Conservation (phyloP, 331 rosid genomes). For the Malus hybrid region DNA sequence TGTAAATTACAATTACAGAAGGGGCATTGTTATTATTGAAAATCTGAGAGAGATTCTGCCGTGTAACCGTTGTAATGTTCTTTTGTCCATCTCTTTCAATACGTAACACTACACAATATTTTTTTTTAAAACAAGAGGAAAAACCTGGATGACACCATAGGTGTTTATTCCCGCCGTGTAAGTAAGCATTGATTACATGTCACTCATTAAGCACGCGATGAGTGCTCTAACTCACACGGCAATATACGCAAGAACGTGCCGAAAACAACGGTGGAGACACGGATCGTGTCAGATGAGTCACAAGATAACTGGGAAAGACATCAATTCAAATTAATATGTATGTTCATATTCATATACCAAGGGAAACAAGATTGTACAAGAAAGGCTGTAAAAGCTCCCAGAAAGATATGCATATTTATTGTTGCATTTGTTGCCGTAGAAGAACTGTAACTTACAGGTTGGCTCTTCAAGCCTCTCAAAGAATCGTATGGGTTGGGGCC, state of each 20-base stretch:
- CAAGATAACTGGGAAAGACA: not conserved
- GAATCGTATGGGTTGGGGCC: conserved; percentile 37
- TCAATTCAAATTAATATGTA: conserved; percentile 9
- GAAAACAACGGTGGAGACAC: not conserved
- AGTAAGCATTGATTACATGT: too few relatives aligned
- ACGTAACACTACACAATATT: too few relatives aligned
- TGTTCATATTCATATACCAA: not conserved
- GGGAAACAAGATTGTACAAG: conserved; percentile 19
- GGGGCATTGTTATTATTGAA: not conserved
- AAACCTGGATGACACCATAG: too few relatives aligned
- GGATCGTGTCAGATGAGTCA: not conserved
- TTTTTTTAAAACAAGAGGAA: too few relatives aligned
- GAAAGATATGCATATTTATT: conserved; percentile 11
- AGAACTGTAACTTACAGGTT: conserved; percentile 40
- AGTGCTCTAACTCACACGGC: too few relatives aligned
- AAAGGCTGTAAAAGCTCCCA: conserved; percentile 12
- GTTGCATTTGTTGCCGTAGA: conserved; percentile 41
- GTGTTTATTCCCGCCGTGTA: too few relatives aligned
- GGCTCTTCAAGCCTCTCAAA: conserved; percentile 55
- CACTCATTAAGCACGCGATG: too few relatives aligned
- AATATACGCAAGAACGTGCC: too few relatives aligned
- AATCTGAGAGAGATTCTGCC: not conserved
- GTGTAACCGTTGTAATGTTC: too few relatives aligned
- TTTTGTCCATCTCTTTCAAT: too few relatives aligned
- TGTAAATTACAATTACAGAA: not conserved